These are phyloP conservation scores for Yarrowia sp. DNA, from an alignment of 805 yeast species.

Conservation along the genomic window DNA sequence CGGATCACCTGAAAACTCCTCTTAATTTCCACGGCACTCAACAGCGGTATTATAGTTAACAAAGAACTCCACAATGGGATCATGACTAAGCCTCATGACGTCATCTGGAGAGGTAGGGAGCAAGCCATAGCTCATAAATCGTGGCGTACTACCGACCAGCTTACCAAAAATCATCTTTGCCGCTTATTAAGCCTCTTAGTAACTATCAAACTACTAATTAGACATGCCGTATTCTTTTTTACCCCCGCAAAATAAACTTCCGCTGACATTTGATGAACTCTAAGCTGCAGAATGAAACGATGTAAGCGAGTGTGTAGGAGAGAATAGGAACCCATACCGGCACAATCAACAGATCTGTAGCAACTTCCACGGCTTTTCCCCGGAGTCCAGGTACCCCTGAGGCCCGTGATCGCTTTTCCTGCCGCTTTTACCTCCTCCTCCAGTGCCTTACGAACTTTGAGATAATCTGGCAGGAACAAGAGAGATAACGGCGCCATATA, in stretches of 20 bases:
- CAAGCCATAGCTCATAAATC: too few relatives aligned
- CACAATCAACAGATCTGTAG: not conserved
- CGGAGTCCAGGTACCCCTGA: too few relatives aligned
- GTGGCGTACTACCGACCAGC: too few relatives aligned
- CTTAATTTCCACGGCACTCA: too few relatives aligned
- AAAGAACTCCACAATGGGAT: too few relatives aligned
- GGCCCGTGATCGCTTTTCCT: not conserved
- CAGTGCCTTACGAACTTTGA: not conserved
- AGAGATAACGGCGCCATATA: not conserved
- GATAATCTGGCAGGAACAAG: slow-evolving; percentile 11
- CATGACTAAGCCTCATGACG: too few relatives aligned
- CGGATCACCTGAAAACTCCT: too few relatives aligned
- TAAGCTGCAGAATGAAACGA: not conserved
- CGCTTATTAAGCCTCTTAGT: too few relatives aligned
- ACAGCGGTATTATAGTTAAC: too few relatives aligned
- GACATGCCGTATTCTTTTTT: not conserved
- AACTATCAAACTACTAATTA: not conserved
- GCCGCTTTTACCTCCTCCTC: too few relatives aligned
- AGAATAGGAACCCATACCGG: not conserved
- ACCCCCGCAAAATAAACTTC: slow-evolving; percentile 20
- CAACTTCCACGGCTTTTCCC: not conserved
- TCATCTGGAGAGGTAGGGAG: too few relatives aligned
- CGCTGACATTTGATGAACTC: slow-evolving; percentile 6
- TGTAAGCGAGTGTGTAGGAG: not conserved
- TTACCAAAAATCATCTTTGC: too few relatives aligned